These are phyloP conservation scores for Hyaloscypha variabilis DNA, from an alignment of 495 filamentous ascomycete genomes.

Conservation along the genomic window DNA sequence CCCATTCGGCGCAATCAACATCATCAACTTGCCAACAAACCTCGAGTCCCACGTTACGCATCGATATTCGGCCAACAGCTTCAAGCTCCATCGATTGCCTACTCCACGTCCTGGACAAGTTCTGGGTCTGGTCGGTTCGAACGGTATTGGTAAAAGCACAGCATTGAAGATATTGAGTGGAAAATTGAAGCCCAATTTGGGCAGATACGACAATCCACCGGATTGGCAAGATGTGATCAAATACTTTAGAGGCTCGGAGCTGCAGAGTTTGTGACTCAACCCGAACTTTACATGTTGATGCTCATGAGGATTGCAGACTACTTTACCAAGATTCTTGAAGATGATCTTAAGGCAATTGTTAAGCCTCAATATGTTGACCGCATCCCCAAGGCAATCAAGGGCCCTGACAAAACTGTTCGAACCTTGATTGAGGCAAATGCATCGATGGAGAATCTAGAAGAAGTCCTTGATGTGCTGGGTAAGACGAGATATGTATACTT, in stretches of 20 bases:
- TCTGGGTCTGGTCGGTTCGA: conserved; percentile 95
- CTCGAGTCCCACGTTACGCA: conserved; percentile 97
- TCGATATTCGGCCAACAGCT: conserved; percentile 98
- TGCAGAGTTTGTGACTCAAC: conserved; percentile 72
- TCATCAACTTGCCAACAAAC: conserved; percentile 99
- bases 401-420: conserved; percentile 73
- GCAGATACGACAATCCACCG: conserved; percentile 91
- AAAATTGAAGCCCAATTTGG: conserved; percentile 97
- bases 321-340: conserved; percentile 96
- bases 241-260: conserved; percentile 94
- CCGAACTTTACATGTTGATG: conserved; percentile 10
- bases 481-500: conserved; percentile 23
- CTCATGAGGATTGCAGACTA: conserved; percentile 64
- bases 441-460: conserved; percentile 78
- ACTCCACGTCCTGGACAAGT: conserved; percentile 96
- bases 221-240: conserved; percentile 99
- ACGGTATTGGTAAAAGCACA: conserved; percentile 99
- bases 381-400: conserved; percentile 88
- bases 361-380: conserved; percentile 99
- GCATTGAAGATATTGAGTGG: conserved; percentile 97
- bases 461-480: conserved; percentile 85
- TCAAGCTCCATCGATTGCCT: conserved; percentile 96
- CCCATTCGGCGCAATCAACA: conserved; percentile 98
- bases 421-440: conserved; percentile 71
- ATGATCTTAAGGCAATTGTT: conserved; percentile 93